These are phyloP conservation scores for Hypoxylon lenormandii DNA, from an alignment of 495 filamentous ascomycete genomes.

Conservation along the genomic window DNA sequence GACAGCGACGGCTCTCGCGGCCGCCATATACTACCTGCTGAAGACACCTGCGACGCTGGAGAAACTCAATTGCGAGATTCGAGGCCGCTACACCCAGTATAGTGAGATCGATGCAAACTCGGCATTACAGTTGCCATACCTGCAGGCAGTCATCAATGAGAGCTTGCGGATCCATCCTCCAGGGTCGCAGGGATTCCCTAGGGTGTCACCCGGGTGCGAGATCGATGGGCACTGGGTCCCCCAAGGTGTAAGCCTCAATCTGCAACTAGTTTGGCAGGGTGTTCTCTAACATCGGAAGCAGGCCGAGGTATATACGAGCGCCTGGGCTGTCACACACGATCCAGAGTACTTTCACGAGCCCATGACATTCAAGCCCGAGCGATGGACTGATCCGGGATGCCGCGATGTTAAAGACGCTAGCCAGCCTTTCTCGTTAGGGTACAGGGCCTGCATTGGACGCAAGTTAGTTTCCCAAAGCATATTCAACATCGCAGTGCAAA, in stretches of 20 bases:
- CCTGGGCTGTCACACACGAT: slow-evolving; percentile 52
- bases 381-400: slow-evolving; percentile 52
- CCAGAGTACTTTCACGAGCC: slow-evolving; percentile 49
- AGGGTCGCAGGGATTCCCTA: slow-evolving; percentile 45
- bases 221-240: slow-evolving; percentile 52
- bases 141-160: slow-evolving; percentile 60
- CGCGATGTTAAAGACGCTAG: slow-evolving; percentile 53
- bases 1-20: slow-evolving; percentile 58
- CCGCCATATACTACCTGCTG: slow-evolving; percentile 54
- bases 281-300: slow-evolving; percentile 4
- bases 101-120: slow-evolving; percentile 52
- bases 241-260: slow-evolving; percentile 51
- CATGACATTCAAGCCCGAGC: slow-evolving; percentile 49
- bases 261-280: background rate
- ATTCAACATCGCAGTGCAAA: background rate
- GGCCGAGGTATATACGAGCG: slow-evolving; percentile 55
- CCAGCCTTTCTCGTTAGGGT: slow-evolving; percentile 47
- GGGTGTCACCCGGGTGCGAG: slow-evolving; percentile 48
- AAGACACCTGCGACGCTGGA: slow-evolving; percentile 40
- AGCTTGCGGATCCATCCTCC: slow-evolving; percentile 55
- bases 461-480: slow-evolving; percentile 9
- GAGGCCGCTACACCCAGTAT: slow-evolving; percentile 50
- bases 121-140: slow-evolving; percentile 50
- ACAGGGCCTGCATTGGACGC: slow-evolving; percentile 48
- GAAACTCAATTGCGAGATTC: slow-evolving; percentile 58